Conservation (phyloP, 345 rosid genomes). For the Aethionema arabicum region DNA sequence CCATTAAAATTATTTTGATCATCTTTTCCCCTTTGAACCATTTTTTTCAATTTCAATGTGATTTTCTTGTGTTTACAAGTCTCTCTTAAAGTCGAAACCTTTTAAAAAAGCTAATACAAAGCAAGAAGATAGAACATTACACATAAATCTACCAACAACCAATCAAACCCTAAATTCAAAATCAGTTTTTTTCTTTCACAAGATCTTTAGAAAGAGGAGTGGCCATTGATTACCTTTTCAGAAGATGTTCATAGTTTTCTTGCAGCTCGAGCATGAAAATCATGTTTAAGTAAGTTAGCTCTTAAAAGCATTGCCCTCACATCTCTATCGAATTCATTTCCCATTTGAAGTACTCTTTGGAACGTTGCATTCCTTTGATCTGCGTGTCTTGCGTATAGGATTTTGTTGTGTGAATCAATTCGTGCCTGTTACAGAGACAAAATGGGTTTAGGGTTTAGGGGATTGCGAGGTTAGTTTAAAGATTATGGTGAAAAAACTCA, state of each 20-base stretch:
- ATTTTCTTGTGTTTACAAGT: too few relatives aligned
- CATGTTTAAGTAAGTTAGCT: conserved; percentile 83
- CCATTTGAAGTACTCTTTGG: conserved; percentile 93
- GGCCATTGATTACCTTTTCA: conserved; percentile 23
- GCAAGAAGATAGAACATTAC: too few relatives aligned
- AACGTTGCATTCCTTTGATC: conserved; percentile 96
- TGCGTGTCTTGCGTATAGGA: conserved; percentile 93
- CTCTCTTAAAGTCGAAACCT: too few relatives aligned
- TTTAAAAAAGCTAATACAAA: too few relatives aligned
- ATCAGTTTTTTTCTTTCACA: not conserved
- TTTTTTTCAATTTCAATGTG: too few relatives aligned
- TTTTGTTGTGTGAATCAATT: conserved; percentile 96
- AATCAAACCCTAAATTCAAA: not conserved
- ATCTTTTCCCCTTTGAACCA: too few relatives aligned
- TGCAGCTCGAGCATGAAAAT: conserved; percentile 54
- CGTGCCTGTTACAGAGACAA: conserved; percentile 64
- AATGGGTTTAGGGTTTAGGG: not conserved
- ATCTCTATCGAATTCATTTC: conserved; percentile 85
- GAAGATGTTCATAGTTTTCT: conserved; percentile 58
- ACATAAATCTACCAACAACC: too few relatives aligned
- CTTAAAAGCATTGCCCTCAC: conserved; percentile 85
- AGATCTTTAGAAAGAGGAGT: conserved; percentile 3
- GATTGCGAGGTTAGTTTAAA: too few relatives aligned
- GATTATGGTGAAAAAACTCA: too few relatives aligned
- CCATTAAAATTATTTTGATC: too few relatives aligned